phyloP scores from a whole-genome alignment of 495 filamentous ascomycete genomes.

The Penicillium paxilli region DNA sequence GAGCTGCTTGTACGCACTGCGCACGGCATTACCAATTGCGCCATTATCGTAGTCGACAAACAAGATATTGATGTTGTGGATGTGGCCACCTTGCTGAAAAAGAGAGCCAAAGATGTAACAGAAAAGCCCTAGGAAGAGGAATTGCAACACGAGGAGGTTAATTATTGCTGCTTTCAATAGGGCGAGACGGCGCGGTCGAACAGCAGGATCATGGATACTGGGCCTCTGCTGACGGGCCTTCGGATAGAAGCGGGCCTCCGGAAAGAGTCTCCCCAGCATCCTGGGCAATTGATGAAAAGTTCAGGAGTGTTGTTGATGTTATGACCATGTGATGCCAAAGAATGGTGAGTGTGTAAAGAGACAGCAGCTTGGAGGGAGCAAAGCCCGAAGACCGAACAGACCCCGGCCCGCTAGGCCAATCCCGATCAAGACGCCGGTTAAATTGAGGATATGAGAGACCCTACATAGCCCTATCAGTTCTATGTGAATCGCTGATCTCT shows the following conservation, averaged over 20 bases:
- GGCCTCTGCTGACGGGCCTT: constrained; percentile 21
- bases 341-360: too few species aligned
- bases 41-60: constrained; percentile 56
- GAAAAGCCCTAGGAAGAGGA: constrained; percentile 47
- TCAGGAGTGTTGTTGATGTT: not conserved
- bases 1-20: constrained; percentile 40
- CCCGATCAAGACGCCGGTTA: not conserved
- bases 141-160: constrained; percentile 23
- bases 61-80: constrained; percentile 44
- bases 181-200: constrained; percentile 20
- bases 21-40: constrained; percentile 40
- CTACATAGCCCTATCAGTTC: too few species aligned
- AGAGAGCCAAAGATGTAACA: constrained; percentile 49
- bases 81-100: constrained; percentile 37
- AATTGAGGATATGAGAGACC: not conserved
- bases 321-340: too few species aligned
- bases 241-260: constrained; percentile 26
- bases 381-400: not conserved
- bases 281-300: not conserved
- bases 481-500: too few species aligned
- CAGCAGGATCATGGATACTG: constrained; percentile 22
- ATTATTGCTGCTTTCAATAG: constrained; percentile 18
- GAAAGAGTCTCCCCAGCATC: constrained; percentile 15
- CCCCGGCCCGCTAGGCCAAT: not conserved
- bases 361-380: not conserved